Conservation (phyloP, 139 green algal genomes). For the Chlorella sorokiniana region DNA sequence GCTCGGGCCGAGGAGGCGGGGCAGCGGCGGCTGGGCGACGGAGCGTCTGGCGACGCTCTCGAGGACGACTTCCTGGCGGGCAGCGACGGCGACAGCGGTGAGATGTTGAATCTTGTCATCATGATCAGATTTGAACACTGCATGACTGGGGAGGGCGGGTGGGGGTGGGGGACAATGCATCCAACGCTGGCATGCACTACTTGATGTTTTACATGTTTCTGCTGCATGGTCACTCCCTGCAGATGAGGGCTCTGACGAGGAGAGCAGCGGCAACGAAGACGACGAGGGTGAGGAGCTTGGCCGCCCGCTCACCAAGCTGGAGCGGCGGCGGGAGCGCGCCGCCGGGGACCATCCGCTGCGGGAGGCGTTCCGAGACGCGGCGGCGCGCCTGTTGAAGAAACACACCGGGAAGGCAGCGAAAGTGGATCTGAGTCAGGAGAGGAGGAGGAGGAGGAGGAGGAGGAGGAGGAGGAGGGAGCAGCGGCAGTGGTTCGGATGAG, state of each 20-base stretch:
- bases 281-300: conserved; percentile 33
- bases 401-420: conserved; percentile 29
- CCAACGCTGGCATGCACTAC: neutral
- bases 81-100: conserved; percentile 40
- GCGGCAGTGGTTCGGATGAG: conserved; percentile 11
- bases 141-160: neutral
- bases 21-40: conserved; percentile 19
- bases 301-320: conserved; percentile 45
- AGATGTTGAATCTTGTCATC: too few species aligned
- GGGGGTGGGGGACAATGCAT: neutral
- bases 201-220: too few species aligned
- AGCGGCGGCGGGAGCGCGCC: conserved; percentile 61
- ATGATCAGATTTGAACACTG: too few species aligned
- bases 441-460: conserved; percentile 7
- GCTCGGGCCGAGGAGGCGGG: conserved; percentile 23
- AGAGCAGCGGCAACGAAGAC: conserved; percentile 25
- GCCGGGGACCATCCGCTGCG: conserved; percentile 80
- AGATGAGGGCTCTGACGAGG: conserved; percentile 54
- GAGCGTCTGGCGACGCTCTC: conserved; percentile 55
- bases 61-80: conserved; percentile 49
- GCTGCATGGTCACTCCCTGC: neutral
- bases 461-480: conserved; percentile 34
- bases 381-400: conserved; percentile 53
- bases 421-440: conserved; percentile 10
- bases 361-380: conserved; percentile 44